phyloP scores from a whole-genome alignment of 495 filamentous ascomycete genomes.

The Aspergillus campestris region DNA sequence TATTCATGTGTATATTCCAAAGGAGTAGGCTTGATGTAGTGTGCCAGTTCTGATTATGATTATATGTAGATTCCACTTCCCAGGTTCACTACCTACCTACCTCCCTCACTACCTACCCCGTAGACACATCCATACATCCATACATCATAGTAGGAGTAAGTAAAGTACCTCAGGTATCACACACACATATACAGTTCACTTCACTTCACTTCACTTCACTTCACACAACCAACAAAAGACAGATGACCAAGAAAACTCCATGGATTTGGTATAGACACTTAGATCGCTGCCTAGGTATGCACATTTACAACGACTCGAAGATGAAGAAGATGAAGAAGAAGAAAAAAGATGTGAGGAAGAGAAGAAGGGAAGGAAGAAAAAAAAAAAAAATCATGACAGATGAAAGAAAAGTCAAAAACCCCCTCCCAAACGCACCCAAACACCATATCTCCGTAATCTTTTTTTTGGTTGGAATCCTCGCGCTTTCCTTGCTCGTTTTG shows the following conservation, averaged over 20 bases:
- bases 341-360: background rate
- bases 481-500: background rate
- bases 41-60: too few relatives aligned
- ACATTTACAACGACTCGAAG: slow-evolving; percentile 7
- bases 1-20: background rate
- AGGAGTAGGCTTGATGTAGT: too few relatives aligned
- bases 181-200: too few relatives aligned
- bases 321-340: background rate
- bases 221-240: too few relatives aligned
- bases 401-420: background rate
- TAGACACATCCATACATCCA: too few relatives aligned
- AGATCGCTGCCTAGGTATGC: slow-evolving; percentile 26
- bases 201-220: too few relatives aligned
- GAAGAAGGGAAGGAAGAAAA: background rate
- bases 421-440: slow-evolving; percentile 14
- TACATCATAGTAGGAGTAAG: too few relatives aligned
- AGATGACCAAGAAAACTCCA: background rate
- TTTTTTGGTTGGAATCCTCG: background rate
- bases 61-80: too few relatives aligned
- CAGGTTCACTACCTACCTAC: too few relatives aligned
- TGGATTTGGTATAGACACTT: slow-evolving; percentile 15
- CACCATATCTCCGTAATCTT: slow-evolving; percentile 16
- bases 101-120: too few relatives aligned
- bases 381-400: slow-evolving; percentile 1
- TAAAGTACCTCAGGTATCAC: too few relatives aligned